Evolutionary conservation across 176 grass and related monocot species (phyloP), one percentile per base, ranked within the genome.

Genomic region (Phragmites australis): DNA sequence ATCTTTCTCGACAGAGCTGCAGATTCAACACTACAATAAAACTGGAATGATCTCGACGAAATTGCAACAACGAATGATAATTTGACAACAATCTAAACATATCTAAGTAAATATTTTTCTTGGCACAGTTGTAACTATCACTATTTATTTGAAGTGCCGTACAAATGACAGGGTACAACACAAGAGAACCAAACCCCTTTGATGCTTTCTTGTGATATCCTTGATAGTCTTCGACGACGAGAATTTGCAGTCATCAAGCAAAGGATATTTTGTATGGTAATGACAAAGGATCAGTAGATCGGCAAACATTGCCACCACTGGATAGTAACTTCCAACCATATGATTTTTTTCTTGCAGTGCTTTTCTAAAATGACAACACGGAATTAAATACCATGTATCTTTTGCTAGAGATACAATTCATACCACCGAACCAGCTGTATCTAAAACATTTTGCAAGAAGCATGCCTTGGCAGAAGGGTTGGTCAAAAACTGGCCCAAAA

Each of bases 401-500:
- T 81, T 45, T 0, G 0, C 66, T 52, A 30, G 39, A 1, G 3
- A 54, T 37, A 45, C 5, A 42, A 37, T 29, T 90, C 82, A 90
- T 42, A 50, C 39, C 21, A 19, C 83, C 54, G 47, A 74, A 71
- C 47, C 56, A 81, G 65, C 70, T 53, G 81, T 82, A 16, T 80
- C 70, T 51, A 90, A 72, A 69, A 93, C 42, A 26, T 54, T 90
- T 79, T 91, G 81, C 25, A 99, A 45, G 78, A 99, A 96, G 21
- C 37, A 65, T 70, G 74, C 75, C 86, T 90, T 95, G 26, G 87
- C 84, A 54, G 67, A 86, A 23, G 54, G 68, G 72, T 99, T 82
- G 0, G 81, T 93, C 52, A 78, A 82, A 83, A 99, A 96, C 34
- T 91, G 85, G 8, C 97, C 97, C 79, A 99, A 79, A 68, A 99